These are phyloP conservation scores for Citrus glauca DNA, from an alignment of 345 rosid genomes.

Conservation along the genomic window DNA sequence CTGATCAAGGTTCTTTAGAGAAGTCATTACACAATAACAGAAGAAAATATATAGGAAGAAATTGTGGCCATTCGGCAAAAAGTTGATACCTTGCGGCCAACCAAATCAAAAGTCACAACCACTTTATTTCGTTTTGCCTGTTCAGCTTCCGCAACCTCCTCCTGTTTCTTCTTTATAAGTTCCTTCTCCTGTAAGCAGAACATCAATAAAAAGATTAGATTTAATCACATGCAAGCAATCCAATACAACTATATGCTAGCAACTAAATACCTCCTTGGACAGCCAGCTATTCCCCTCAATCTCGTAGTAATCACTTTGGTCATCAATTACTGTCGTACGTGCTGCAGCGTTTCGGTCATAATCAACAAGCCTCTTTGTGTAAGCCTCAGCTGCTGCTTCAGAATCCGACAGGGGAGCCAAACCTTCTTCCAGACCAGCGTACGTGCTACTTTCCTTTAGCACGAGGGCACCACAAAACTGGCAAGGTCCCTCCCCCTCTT, in stretches of 20 bases:
- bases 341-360: slow-evolving; percentile 90
- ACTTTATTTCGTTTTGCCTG: slow-evolving; percentile 66
- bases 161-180: slow-evolving; percentile 73
- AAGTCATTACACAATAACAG: background rate
- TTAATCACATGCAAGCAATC: background rate
- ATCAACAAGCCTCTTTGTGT: slow-evolving; percentile 86
- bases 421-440: slow-evolving; percentile 76
- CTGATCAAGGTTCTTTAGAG: background rate
- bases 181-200: slow-evolving; percentile 65
- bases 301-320: slow-evolving; percentile 95
- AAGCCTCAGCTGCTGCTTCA: slow-evolving; percentile 87
- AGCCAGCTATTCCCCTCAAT: slow-evolving; percentile 92
- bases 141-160: slow-evolving; percentile 81
- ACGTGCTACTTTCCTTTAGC: slow-evolving; percentile 76
- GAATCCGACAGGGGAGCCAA: slow-evolving; percentile 63
- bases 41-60: background rate
- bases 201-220: background rate
- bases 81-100: slow-evolving; percentile 81
- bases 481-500: slow-evolving; percentile 97
- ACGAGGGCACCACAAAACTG: slow-evolving; percentile 85
- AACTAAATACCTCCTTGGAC: slow-evolving; percentile 68
- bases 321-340: slow-evolving; percentile 92
- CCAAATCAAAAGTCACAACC: slow-evolving; percentile 83
- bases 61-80: background rate
- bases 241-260: background rate